Conservation (phyloP, 2,329 filamentous ascomycete genomes). For the Alternaria ventricosa region DNA sequence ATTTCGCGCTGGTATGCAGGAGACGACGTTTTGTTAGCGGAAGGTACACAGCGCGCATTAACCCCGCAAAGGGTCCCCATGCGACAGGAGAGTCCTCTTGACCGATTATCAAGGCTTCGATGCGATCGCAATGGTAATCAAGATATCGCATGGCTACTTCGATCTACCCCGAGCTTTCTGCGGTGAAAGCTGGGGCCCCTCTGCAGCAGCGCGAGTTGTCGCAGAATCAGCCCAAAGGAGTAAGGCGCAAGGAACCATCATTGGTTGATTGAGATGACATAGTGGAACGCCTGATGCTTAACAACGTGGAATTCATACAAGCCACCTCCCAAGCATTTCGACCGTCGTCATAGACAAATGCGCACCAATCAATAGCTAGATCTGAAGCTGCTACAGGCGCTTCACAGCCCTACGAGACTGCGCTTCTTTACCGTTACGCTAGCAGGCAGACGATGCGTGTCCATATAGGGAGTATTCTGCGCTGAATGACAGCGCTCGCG, state of each 20-base stretch:
- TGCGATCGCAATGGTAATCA: background rate
- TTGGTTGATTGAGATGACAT: background rate
- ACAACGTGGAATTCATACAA: background rate
- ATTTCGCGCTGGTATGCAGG: conserved; percentile 1
- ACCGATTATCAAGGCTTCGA: background rate
- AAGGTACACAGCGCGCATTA: background rate
- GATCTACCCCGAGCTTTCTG: background rate
- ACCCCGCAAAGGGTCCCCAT: background rate
- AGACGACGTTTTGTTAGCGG: background rate
- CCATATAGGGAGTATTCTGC: conserved; percentile 28
- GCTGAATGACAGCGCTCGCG: conserved; percentile 10
- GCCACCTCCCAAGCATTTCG: background rate
- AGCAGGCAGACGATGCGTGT: conserved; percentile 5
- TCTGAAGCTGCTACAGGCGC: background rate
- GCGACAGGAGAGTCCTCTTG: background rate
- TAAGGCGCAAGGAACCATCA: background rate
- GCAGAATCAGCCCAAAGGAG: conserved; percentile 12
- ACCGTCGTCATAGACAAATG: conserved; percentile 9
- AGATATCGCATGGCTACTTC: background rate
- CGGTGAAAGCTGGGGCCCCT: background rate
- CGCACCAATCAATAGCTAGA: conserved; percentile 4
- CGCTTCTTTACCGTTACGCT: background rate
- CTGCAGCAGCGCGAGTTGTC: background rate
- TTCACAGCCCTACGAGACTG: background rate
- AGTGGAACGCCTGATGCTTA: background rate